phyloP scores from a whole-genome alignment of 2,329 filamentous ascomycete genomes.

The Raffaelea albimanens region DNA sequence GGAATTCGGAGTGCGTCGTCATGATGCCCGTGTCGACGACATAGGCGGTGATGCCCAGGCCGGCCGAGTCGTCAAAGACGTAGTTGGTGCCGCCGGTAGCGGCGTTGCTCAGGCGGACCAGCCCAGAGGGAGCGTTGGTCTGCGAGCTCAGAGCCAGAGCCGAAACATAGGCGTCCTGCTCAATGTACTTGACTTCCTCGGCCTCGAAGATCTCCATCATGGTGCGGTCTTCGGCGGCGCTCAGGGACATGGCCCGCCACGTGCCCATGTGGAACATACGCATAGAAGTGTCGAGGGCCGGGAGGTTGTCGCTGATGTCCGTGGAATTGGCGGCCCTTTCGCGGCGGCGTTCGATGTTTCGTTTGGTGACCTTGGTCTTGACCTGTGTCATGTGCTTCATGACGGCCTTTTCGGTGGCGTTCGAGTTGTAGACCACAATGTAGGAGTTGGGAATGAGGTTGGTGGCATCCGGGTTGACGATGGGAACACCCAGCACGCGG shows the following conservation, averaged over 20 bases:
- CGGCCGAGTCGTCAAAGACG: conserved; percentile 42
- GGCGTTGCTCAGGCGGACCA: conserved; percentile 42
- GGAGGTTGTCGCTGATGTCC: neutral
- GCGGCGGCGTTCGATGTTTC: conserved; percentile 31
- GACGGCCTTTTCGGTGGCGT: conserved; percentile 37
- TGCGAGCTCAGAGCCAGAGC: conserved; percentile 32
- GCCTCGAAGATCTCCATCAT: conserved; percentile 35
- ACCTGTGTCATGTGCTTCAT: conserved; percentile 38
- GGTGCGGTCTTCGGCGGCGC: conserved; percentile 20
- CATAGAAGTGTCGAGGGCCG: conserved; percentile 18
- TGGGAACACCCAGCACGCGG: conserved; percentile 27
- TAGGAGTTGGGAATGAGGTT: conserved; percentile 47
- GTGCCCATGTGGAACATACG: conserved; percentile 34
- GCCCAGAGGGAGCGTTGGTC: conserved; percentile 41
- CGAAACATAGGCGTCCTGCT: conserved; percentile 38
- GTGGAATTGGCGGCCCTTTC: neutral
- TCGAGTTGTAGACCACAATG: conserved; percentile 56
- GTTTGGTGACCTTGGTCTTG: conserved; percentile 40
- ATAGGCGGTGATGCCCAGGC: conserved; percentile 49
- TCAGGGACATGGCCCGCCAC: conserved; percentile 41
- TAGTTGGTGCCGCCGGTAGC: conserved; percentile 26
- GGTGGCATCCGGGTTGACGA: conserved; percentile 38
- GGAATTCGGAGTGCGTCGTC: conserved; percentile 44
- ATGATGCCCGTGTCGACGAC: conserved; percentile 58
- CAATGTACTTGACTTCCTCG: conserved; percentile 31